phyloP scores from a whole-genome alignment of 257 asterid species.

The Solanum virginianum region DNA sequence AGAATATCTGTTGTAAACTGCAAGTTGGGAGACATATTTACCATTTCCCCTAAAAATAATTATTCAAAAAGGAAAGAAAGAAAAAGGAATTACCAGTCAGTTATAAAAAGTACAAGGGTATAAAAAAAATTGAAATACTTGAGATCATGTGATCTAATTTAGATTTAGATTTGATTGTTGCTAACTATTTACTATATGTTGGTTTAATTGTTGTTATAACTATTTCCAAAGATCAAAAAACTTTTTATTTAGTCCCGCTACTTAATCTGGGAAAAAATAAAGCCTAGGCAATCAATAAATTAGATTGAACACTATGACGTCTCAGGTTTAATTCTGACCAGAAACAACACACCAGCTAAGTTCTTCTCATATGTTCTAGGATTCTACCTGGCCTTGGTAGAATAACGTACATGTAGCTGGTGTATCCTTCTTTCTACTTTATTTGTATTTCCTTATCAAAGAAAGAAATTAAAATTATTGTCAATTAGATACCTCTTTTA shows the following conservation, averaged over 20 bases:
- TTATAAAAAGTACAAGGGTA: background rate
- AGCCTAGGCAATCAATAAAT: background rate
- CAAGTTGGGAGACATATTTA: background rate
- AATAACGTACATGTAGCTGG: background rate
- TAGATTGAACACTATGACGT: background rate
- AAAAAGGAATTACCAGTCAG: background rate
- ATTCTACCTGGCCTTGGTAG: background rate
- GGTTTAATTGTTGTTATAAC: background rate
- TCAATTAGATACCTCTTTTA: background rate
- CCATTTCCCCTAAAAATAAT: background rate
- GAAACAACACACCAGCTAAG: background rate
- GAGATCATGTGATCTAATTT: background rate
- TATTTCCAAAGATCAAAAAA: background rate
- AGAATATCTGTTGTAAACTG: background rate
- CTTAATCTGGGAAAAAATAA: background rate
- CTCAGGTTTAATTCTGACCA: background rate
- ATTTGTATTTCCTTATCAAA: too few relatives aligned
- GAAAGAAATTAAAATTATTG: background rate
- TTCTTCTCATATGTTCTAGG: too few relatives aligned
- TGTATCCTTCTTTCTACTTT: too few relatives aligned
- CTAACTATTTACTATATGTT: background rate
- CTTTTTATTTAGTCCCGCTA: background rate
- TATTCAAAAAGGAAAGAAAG: background rate
- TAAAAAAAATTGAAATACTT: background rate
- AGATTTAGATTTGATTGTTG: background rate